Percentiles rank a stretch among this genome's conserved stretches.
Conservation (phyloP, 2,329 filamentous ascomycete species). For the Eutypa lata region DNA sequence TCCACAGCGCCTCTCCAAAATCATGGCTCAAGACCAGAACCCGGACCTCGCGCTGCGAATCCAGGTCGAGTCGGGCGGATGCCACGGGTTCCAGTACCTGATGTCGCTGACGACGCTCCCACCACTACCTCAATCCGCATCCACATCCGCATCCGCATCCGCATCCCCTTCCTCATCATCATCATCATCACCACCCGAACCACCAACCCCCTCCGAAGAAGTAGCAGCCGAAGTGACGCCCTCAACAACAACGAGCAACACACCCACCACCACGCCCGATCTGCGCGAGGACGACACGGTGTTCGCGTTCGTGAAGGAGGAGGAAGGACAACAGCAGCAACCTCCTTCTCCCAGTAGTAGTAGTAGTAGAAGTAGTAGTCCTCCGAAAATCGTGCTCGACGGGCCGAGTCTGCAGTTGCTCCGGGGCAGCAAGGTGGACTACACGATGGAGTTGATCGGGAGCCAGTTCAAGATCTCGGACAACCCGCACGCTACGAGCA, state of each 20-base stretch:
- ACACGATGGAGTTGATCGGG: conserved; percentile 81
- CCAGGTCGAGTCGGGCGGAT: conserved; percentile 88
- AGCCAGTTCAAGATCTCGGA: conserved; percentile 96
- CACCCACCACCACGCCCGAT: conserved; percentile 10
- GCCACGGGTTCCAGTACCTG: conserved; percentile 96
- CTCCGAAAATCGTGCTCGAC: conserved; percentile 84
- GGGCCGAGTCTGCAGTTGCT: conserved; percentile 81
- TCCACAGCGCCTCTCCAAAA: conserved; percentile 67
- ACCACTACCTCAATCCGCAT: conserved; percentile 18
- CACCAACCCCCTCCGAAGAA: conserved; percentile 2
- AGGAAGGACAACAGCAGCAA: conserved; percentile 25
- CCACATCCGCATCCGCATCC: conserved; percentile 8
- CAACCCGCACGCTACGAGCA: conserved; percentile 87
- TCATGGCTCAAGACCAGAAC: conserved; percentile 70
- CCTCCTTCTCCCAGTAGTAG: too few relatives aligned
- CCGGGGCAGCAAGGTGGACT: conserved; percentile 93
- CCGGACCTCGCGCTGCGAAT: conserved; percentile 85
- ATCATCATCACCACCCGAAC: background rate
- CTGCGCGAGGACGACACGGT: conserved; percentile 77
- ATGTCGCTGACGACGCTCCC: conserved; percentile 77
- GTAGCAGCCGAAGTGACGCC: conserved; percentile 17
- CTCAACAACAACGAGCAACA: conserved; percentile 26
- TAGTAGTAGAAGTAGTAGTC: too few relatives aligned
- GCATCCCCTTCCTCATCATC: conserved; percentile 10
- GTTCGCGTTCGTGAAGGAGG: conserved; percentile 64